Evolutionary conservation across 2,329 filamentous ascomycete genomes (phyloP), one percentile per base, ranked within the genome.

Genomic region (Rhinocladiella mackenziei): DNA sequence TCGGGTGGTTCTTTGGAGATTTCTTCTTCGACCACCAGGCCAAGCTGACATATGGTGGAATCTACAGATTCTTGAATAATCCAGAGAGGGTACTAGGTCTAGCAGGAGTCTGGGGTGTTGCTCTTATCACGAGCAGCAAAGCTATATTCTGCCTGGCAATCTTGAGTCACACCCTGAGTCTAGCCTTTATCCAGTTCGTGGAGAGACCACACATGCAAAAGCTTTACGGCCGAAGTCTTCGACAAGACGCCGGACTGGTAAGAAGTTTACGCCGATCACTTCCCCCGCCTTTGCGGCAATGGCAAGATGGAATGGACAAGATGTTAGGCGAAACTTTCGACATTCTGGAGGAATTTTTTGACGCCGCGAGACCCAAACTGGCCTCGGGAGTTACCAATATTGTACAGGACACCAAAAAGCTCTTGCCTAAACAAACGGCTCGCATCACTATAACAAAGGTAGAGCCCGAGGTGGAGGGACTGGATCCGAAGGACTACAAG

Each of bases 161-260:
- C 15, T 66, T 89, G 25, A 89, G 87, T 54, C 92, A 98, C 61
- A 78, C 91, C 22, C 72, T 96, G 37, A 92, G 86, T 1, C 73
- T 97, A 22, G 81, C 75, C 20, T 96, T 96, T 69, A 86, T 98
- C 42, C 86, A 94, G 47, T 86, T 91, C 55, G 86, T 98, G 7
- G 92, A 98, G 67, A 83, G 89, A 48, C 92, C 91, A 10, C 92
- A 98, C 65, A 97, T 98, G 89, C 86, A 95, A 64, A 97, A 95
- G 73, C 78, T 97, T 13, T 98, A 98, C 60, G 91, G 92, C 30
- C 76, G 82, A 57, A 83, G 81, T 56, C 72, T 98, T 33, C 83
- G 92, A 47, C 74, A 84, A 53, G 88, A 95, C 63, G 92, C 92
- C 8, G 92, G 92, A 37, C 75, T 98, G 28, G 91, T 89, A 47